Evolutionary conservation across 345 rosid genomes (phyloP), one percentile per base, ranked within the genome.

Genomic region (Draba incana): DNA sequence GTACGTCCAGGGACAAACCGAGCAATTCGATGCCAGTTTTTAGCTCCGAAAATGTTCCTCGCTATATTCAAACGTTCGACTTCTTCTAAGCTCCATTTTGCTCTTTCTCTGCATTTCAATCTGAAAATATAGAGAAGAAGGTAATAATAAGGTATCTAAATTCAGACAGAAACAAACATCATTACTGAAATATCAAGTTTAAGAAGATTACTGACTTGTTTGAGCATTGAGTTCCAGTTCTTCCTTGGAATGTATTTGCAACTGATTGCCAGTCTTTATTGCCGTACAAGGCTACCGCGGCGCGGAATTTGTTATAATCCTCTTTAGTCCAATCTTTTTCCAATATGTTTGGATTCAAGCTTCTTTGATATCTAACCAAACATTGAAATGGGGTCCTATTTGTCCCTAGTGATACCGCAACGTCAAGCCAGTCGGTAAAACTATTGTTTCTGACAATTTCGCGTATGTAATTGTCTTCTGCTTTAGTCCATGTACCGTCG

Each of bases 221-320:
- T 71, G 98, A 89, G 80, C 98, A 89, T 50, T 92, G 98, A 16
- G 88, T 33, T 55, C 98, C 96, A 44, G 90, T 83, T 54, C 94
- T 81, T 54, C 88, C 88, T 42, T 71, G 70, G 61, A 92, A 64
- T 66, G 69, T 28, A 30, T 85, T 82, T 54, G 98, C 98, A 55
- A 89, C 89, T 72, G 81, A 55, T 69, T 89, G 96, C 94, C 98
- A 92, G 79, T 89, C 68, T 46, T 78, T 59, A 78, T 84, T 86
- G 48, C 98, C 98, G 77, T 57, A 77, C 43, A 63, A 75, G 70
- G 77, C 83, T 3, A 92, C 94, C 24, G 96, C 90, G 13, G 25
- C 38, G 8, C 86, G 80, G 46, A 92, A 96, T 66, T 82, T 80
- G 64, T 81, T 84, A 71, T 89, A 92, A 65, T 92, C 94, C 31